phyloP scores from a whole-genome alignment of 768 basidiomycete genomes.

The Solioccasus polychromus region DNA sequence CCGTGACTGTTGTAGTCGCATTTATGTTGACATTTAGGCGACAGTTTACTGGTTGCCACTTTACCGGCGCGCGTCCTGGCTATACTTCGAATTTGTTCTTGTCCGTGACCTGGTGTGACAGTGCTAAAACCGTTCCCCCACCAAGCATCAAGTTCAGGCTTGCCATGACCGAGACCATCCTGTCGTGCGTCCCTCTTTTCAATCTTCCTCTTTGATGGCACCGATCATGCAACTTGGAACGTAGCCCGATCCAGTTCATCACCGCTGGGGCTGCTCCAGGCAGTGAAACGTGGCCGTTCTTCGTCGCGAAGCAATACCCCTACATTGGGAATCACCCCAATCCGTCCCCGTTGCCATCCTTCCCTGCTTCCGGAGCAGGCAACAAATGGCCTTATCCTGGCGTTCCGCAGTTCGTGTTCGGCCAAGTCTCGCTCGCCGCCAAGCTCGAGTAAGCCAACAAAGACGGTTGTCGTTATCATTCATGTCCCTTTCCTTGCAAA shows the following conservation, averaged over 20 bases:
- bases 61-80: neutral
- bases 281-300: neutral
- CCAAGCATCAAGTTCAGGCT: neutral
- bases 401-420: neutral
- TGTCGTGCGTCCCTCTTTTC: neutral
- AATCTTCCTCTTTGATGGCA: neutral
- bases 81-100: neutral
- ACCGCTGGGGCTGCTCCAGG: neutral
- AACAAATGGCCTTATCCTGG: neutral
- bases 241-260: neutral
- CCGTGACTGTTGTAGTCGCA: neutral
- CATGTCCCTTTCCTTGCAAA: too few species aligned
- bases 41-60: neutral
- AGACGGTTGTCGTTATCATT: neutral
- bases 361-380: neutral
- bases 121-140: neutral
- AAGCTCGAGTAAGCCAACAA: neutral
- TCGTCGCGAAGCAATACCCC: neutral
- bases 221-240: neutral
- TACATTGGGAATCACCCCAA: neutral
- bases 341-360: slow-evolving; percentile 1
- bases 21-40: neutral
- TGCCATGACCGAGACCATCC: neutral
- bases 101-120: neutral
- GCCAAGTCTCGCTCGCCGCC: neutral